Base-by-base conservation (phyloP, 2,329 filamentous ascomycete genomes). In the Neopestalotiopsis sp. region DNA sequence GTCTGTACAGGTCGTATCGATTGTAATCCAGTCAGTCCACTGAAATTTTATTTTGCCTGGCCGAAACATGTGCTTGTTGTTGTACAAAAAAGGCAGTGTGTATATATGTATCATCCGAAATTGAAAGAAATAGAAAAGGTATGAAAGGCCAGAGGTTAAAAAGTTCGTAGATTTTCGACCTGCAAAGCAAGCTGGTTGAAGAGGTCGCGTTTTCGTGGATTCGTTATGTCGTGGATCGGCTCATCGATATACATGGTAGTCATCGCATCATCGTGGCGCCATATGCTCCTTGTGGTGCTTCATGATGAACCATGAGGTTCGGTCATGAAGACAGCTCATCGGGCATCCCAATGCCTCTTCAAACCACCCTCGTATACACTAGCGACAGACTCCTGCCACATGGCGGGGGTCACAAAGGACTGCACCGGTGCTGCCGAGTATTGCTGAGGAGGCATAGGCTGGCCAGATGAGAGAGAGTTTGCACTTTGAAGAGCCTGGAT, bases 361-460 rank as follows among this genome's bases (percentile, higher is more conserved):
- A 91, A 78, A 4, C 89, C 89, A 58, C 88, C 87, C 74, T 91
- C 89, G 77, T 91, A 91, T 4, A 91, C 90, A 72, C 88, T 91
- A 13, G 90, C 90, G 67, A 92, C 90, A 13, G 89, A 91, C 75
- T 92, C 89, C 76, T 91, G 90, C 90, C 90, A 92, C 90, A 92
- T 92, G 69, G 89, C 89, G 4, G 90, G 89, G 10, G 89, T 92
- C 71, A 92, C 87, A 76, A 91, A 92, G 34, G 83, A 84, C 68
- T 86, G 83, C 64, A 88, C 83, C 2, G 87, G 82, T 7, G 86
- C 82, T 34, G 84, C 81, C 38, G 86, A 81, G 75, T 88, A 90
- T 71, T 86, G 84, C 70, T 85, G 82, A 66, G 84, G 81, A 2
- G 84, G 79, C 61, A 88, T 79, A 52, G 83, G 80, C 67, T 87